These are phyloP conservation scores for Athelia psychrophila DNA, from an alignment of 1,284 basidiomycete genomes.

Conservation along the genomic window DNA sequence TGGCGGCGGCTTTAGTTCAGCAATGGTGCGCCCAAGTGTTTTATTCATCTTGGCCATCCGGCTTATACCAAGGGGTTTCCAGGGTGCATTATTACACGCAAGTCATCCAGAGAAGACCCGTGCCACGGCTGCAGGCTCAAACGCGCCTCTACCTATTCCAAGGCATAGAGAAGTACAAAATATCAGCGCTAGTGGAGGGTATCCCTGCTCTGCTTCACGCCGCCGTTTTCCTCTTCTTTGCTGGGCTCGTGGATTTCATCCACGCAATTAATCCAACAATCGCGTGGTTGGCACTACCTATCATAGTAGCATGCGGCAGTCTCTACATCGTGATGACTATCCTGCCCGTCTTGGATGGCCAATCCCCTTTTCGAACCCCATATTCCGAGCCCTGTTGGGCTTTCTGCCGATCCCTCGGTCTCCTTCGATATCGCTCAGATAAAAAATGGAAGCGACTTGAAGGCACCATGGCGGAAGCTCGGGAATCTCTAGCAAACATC, in stretches of 20 bases:
- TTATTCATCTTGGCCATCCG: constrained; percentile 31
- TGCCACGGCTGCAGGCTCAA: constrained; percentile 31
- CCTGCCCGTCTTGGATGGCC: too few species aligned
- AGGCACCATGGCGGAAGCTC: too few species aligned
- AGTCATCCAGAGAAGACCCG: not conserved
- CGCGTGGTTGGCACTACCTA: too few species aligned
- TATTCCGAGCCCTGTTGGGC: too few species aligned
- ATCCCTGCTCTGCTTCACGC: constrained; percentile 38
- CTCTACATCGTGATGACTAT: too few species aligned
- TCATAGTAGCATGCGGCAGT: too few species aligned
- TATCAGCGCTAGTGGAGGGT: constrained; percentile 33
- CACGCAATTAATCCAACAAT: constrained; percentile 23
- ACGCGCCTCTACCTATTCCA: constrained; percentile 33
- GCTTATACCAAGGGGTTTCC: constrained; percentile 23
- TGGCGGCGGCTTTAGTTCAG: constrained; percentile 20
- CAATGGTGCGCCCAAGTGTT: constrained; percentile 27
- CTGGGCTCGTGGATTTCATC: constrained; percentile 35
- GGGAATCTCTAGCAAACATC: too few species aligned
- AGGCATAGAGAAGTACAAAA: constrained; percentile 32
- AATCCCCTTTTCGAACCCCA: too few species aligned
- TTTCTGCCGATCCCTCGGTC: too few species aligned
- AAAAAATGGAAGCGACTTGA: too few species aligned
- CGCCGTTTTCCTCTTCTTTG: constrained; percentile 37
- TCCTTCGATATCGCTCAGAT: too few species aligned
- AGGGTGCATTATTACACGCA: not conserved